phyloP scores from a whole-genome alignment of 1,284 basidiomycete species.

The Amylostereum areolatum region DNA sequence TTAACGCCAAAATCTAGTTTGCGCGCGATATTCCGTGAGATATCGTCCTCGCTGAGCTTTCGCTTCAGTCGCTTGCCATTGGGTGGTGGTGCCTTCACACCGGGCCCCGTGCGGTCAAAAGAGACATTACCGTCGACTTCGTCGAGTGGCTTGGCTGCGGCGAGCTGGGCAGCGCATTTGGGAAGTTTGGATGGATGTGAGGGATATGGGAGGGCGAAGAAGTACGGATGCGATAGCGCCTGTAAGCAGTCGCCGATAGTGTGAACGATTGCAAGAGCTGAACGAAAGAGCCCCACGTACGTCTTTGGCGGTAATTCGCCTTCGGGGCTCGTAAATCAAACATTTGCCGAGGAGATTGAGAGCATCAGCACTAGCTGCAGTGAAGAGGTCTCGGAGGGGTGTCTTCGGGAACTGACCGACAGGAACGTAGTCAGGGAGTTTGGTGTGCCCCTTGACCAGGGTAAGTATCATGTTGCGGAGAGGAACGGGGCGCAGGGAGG shows the following conservation, averaged over 20 bases:
- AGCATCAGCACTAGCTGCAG: conserved; percentile 84
- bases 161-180: conserved; percentile 51
- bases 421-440: conserved; percentile 84
- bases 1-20: conserved; percentile 38
- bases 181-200: conserved; percentile 80
- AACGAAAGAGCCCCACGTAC: conserved; percentile 29
- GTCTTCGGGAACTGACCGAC: conserved; percentile 81
- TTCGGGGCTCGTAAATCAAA: conserved; percentile 82
- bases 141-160: conserved; percentile 53
- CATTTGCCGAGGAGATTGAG: conserved; percentile 80
- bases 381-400: conserved; percentile 82
- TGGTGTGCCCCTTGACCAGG: conserved; percentile 70
- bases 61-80: conserved; percentile 38
- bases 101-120: conserved; percentile 26
- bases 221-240: conserved; percentile 76
- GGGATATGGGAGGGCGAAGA: conserved; percentile 72
- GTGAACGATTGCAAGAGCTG: no score
- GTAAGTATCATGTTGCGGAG: background rate
- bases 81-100: conserved; percentile 29
- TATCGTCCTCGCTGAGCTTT: conserved; percentile 36
- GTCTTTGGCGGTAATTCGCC: conserved; percentile 76
- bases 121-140: conserved; percentile 71
- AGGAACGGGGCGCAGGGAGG: background rate
- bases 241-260: conserved; percentile 20
- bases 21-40: conserved; percentile 37